These are phyloP conservation scores for Coemansia aciculifera DNA, from an alignment of 192 early-diverging fungal genomes.

Conservation along the genomic window DNA sequence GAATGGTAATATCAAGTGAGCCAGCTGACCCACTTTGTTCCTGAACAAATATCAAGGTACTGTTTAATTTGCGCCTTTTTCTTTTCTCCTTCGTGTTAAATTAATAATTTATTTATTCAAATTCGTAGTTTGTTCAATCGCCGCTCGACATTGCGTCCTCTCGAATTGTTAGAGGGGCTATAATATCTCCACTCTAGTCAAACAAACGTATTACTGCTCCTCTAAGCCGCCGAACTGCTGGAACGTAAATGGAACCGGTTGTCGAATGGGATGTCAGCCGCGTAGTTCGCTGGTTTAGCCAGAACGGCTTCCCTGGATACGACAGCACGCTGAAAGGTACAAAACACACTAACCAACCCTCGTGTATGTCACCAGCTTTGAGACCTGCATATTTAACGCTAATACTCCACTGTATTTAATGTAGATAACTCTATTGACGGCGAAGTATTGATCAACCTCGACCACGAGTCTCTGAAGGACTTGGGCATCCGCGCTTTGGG, in stretches of 20 bases:
- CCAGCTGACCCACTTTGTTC: not conserved
- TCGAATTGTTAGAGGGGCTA: not conserved
- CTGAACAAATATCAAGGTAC: too few species aligned
- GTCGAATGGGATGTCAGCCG: conserved; percentile 41
- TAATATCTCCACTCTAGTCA: not conserved
- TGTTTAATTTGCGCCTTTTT: not conserved
- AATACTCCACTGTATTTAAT: not conserved
- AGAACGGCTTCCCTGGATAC: conserved; percentile 55
- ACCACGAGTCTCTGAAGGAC: conserved; percentile 90
- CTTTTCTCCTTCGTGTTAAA: not conserved
- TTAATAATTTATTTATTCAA: conserved; percentile 1
- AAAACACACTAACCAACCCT: not conserved
- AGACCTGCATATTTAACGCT: not conserved
- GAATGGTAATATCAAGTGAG: not conserved
- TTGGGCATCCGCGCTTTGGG: conserved; percentile 84
- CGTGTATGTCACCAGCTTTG: not conserved
- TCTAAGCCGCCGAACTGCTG: not conserved
- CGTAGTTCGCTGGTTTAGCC: conserved; percentile 53
- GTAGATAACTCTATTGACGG: conserved; percentile 88
- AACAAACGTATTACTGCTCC: not conserved
- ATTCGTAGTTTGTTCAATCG: not conserved
- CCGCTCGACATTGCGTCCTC: not conserved
- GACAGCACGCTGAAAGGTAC: conserved; percentile 46
- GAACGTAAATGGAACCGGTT: conserved; percentile 43
- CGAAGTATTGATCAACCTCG: conserved; percentile 81